These are phyloP conservation scores for Cladophialophora yegresii DNA, from an alignment of 2,329 filamentous ascomycete genomes.

Conservation along the genomic window DNA sequence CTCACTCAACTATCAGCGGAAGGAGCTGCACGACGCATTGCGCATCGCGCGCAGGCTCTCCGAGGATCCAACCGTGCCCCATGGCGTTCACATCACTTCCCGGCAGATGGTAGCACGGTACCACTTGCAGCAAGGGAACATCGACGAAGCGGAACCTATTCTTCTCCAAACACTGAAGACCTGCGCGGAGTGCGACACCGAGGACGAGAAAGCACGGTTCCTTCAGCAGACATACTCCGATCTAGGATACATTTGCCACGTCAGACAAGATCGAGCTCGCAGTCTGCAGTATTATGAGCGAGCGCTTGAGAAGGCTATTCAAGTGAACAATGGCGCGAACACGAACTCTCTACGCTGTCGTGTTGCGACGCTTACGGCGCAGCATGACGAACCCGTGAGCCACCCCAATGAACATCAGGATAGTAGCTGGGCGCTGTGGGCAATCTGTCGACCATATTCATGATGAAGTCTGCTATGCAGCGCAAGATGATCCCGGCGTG, in stretches of 20 bases:
- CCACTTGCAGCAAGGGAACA: conserved; percentile 8
- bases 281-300: conserved; percentile 5
- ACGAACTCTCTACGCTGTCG: conserved; percentile 11
- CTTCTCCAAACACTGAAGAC: conserved; percentile 7
- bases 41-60: conserved; percentile 12
- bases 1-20: conserved; percentile 14
- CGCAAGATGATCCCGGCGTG: not conserved
- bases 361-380: not conserved
- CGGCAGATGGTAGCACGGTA: conserved; percentile 16
- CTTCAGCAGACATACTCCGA: conserved; percentile 16
- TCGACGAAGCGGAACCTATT: conserved; percentile 13
- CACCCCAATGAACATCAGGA: not conserved
- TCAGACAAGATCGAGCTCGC: conserved; percentile 1
- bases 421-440: conserved; percentile 14
- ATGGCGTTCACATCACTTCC: conserved; percentile 14
- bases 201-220: conserved; percentile 5
- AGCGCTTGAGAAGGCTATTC: conserved; percentile 15
- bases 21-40: conserved; percentile 14
- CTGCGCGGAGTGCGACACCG: not conserved
- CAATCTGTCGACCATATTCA: conserved; percentile 12
- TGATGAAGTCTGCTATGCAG: not conserved
- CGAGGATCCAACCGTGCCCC: not conserved
- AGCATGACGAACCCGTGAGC: not conserved
- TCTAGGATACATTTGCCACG: conserved; percentile 6
- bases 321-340: conserved; percentile 14